Conservation (phyloP, 1,284 basidiomycete species). For the Leccinum subrobustum region DNA sequence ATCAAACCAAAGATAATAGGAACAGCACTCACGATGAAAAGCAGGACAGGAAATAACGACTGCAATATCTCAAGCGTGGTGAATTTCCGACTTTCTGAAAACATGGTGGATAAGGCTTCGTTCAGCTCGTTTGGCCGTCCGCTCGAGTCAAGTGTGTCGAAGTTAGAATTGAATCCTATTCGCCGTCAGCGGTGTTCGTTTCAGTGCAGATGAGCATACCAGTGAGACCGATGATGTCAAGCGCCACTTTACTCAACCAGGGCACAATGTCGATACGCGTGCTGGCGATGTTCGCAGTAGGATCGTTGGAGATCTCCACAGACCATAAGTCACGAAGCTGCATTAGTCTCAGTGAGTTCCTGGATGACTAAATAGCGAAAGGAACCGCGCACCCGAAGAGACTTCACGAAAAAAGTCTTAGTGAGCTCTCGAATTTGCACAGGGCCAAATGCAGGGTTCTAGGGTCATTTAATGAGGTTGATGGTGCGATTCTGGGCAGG, state of each 20-base stretch:
- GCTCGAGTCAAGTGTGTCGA: conserved; percentile 46
- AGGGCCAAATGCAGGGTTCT: conserved; percentile 57
- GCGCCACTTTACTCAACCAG: conserved; percentile 56
- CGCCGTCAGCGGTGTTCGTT: neutral
- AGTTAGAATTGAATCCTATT: conserved; percentile 55
- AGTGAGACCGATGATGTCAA: conserved; percentile 68
- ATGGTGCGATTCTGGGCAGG: neutral
- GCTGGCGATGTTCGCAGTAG: conserved; percentile 12
- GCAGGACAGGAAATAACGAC: conserved; percentile 39
- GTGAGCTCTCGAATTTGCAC: conserved; percentile 54
- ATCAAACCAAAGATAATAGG: neutral
- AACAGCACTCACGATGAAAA: conserved; percentile 38
- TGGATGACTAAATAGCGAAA: neutral
- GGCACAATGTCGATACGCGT: conserved; percentile 47
- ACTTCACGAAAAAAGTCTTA: conserved; percentile 52
- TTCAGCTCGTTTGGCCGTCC: conserved; percentile 45
- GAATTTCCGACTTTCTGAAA: conserved; percentile 30
- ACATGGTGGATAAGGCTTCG: conserved; percentile 46
- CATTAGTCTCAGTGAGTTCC: neutral
- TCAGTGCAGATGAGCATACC: neutral
- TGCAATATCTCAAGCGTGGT: conserved; percentile 36
- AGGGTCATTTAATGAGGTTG: neutral
- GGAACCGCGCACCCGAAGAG: conserved; percentile 40
- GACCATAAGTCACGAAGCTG: conserved; percentile 51
- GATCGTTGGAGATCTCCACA: conserved; percentile 30